Evolutionary conservation across 176 grass and related monocot genomes (phyloP).

Genomic region (Triticum aestivum): DNA sequence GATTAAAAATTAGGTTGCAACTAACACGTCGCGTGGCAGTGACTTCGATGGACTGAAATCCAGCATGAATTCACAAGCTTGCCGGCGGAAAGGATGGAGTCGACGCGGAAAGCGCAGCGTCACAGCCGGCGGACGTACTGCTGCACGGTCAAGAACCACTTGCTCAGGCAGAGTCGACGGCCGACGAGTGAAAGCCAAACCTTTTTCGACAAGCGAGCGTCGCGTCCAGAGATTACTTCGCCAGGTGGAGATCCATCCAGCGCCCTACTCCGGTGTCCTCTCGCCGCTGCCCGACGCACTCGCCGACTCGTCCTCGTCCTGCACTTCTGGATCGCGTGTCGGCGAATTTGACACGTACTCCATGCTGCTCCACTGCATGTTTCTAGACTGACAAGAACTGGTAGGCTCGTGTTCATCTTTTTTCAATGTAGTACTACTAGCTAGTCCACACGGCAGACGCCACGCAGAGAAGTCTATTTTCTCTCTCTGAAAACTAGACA

Average conservation of each 20-base stretch:
- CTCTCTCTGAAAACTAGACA: no score
- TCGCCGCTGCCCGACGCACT: background rate
- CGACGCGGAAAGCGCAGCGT: no score
- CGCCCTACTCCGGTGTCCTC: background rate
- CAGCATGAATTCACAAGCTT: background rate
- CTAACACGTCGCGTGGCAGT: no score
- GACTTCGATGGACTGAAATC: no score
- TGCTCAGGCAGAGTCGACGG: background rate
- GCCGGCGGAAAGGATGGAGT: no score
- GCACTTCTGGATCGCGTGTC: background rate
- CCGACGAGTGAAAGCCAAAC: background rate
- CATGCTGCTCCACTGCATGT: no score
- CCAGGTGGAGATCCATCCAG: constrained; percentile 15
- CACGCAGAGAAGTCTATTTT: no score
- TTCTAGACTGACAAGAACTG: no score
- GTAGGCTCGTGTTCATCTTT: no score
- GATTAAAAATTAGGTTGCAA: background rate
- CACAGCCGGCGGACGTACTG: background rate
- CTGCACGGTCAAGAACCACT: background rate
- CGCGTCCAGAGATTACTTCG: constrained; percentile 26
- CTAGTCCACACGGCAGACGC: no score
- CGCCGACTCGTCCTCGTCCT: no score
- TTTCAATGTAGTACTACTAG: no score
- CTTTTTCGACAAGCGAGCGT: constrained; percentile 14
- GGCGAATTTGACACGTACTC: background rate